Base-by-base conservation (phyloP, 306 rosid genomes). In the Abrus precatorius region DNA sequence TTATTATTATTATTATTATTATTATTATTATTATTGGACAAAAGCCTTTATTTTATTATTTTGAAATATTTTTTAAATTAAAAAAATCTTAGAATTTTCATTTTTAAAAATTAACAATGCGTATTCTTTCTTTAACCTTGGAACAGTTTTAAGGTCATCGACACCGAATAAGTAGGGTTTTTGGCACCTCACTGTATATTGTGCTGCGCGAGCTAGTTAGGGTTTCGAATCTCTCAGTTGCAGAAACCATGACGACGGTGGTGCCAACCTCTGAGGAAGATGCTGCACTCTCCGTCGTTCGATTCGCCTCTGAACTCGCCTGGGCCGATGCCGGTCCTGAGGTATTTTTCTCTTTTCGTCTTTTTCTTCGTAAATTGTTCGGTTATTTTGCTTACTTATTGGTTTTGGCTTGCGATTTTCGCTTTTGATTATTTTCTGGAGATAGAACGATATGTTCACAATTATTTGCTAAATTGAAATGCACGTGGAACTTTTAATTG, bases 301-400 rank as follows among this genome's bases (percentile, higher is more conserved):
- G 98, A 61, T 96, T 90, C 72, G 83, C 89, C 53, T 87, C 97
- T 1, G 99, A 93, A 79, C 99, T 91, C 40, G 90, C 98, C 67
- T 93, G 97, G 98, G 96, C 98, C 44, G 98, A 95, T 68, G 97
- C 97, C 55, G 97, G 98, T 74, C 89, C 94, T 12, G 97, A 89
- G 93, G 98, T 95, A 80, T 47, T 72, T 74, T 54, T 38, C 63
- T 61, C 41, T 2, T 7, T 28, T 13, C 56, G 6, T 29, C 6
- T 53, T 30, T n/a, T 36, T 55, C 38, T 30, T 45, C 32, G 34
- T 36, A 3, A 10, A 11, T 28, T 27, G 30, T 78, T 66, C 3
- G 5, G 1, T 30, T 12, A 6, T 73, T 72, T 36, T 78, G 4
- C 5, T 41, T 8, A 1, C 44, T 77, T 0, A 9, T 27, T 73